Evolutionary conservation across 257 asterid species (phyloP), one percentile per base, ranked within the genome.

Genomic region (Oldenlandia corymbosa): DNA sequence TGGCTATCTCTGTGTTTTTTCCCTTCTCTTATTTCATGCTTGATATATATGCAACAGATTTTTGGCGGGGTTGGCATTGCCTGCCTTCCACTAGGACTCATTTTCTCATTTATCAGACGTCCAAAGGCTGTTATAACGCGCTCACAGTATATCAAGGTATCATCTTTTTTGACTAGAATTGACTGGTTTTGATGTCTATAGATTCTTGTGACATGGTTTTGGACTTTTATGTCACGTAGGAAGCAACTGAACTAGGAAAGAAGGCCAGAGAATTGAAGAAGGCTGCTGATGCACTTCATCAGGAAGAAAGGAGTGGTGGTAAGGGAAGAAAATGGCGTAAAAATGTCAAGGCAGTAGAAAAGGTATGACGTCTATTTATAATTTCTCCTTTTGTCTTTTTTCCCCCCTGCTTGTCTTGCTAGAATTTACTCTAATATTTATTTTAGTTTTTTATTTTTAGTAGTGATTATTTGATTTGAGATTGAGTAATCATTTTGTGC

Each of bases 301-400:
- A 93, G 69, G 99, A 93, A 81, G 99, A 93, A 82, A 84, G 92
- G 76, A 78, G 84, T 74, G 96, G 96, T 18, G 73, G 71, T 27
- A 93, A 93, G 81, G 99, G 99, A 68, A 84, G 97, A 74, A 93
- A 90, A 79, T 93, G 99, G 99, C 97, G 96, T 56, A 93, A 93
- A 80, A 93, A 93, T 79, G 97, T 93, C 68, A 93, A 93, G 87
- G 73, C 84, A 49, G 94, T 93, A 53, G 96, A 90, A 71, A 93
- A 93, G 96, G 99, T 87, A 32, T 41, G 62, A 61, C 18, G 23
- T 69, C 14, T 51, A 23, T 42, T 47, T 75, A 36, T 20, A 21
- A 7, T 20, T 61, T 43, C 11, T 2, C 17, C 11, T 20, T 53
- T 51, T 60, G 37, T 55, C n/a, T 12, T 16, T 28, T n/a, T n/a